Evolutionary conservation across 176 grass and related monocot species (phyloP).

Genomic region (Oryza officinalis): DNA sequence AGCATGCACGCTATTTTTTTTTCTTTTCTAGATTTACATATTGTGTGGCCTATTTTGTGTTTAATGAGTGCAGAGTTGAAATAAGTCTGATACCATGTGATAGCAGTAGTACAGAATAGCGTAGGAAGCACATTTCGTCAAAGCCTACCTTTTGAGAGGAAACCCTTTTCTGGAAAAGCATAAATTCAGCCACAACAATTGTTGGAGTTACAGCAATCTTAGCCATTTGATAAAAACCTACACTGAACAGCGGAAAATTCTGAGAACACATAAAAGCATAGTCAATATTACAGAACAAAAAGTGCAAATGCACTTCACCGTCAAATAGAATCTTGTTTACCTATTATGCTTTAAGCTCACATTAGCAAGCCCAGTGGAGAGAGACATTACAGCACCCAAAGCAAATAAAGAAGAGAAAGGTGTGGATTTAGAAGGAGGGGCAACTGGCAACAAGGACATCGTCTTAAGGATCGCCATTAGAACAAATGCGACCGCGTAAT

Average conservation of each 20-base stretch:
- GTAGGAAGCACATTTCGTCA: neutral
- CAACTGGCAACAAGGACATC: conserved; percentile 71
- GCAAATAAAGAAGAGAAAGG: conserved; percentile 93
- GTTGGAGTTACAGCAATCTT: conserved; percentile 97
- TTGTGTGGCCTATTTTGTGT: neutral
- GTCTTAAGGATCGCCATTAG: conserved; percentile 86
- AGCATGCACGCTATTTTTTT: neutral
- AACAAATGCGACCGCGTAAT: conserved; percentile 79
- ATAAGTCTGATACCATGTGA: neutral
- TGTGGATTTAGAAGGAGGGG: conserved; percentile 82
- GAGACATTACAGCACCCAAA: conserved; percentile 92
- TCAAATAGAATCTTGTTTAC: conserved; percentile 39
- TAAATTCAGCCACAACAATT: conserved; percentile 89
- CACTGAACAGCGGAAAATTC: conserved; percentile 65
- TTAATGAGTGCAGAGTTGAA: neutral
- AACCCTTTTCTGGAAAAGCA: conserved; percentile 79
- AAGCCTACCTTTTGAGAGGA: conserved; percentile 66
- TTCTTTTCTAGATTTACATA: neutral
- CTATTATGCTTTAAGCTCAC: conserved; percentile 98
- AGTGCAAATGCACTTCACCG: neutral
- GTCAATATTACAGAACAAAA: neutral
- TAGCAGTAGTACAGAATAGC: neutral
- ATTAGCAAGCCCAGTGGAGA: conserved; percentile 96
- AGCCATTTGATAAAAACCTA: conserved; percentile 99
- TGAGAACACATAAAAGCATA: conserved; percentile 16